phyloP scores from a whole-genome alignment of 2,329 filamentous ascomycete genomes.

The Aspergillus tamarii region DNA sequence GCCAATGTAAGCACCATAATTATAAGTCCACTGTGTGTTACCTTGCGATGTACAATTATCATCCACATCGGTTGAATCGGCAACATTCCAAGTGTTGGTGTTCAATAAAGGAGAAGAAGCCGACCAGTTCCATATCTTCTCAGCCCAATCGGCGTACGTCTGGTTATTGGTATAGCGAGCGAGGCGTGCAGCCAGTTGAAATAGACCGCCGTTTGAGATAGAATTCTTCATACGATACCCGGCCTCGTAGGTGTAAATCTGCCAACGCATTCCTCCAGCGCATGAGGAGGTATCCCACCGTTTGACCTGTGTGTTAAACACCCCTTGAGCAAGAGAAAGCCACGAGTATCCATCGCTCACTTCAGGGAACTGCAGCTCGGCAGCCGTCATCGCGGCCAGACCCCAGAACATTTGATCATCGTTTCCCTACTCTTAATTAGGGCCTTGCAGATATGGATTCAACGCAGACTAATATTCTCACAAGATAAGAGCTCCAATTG shows the following conservation, averaged over 20 bases:
- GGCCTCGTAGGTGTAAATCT: slow-evolving; percentile 76
- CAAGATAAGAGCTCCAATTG: slow-evolving; percentile 40
- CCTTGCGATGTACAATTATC: slow-evolving; percentile 65
- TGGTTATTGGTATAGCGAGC: slow-evolving; percentile 66
- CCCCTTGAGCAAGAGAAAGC: slow-evolving; percentile 65
- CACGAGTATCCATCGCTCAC: slow-evolving; percentile 50
- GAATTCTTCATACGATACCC: slow-evolving; percentile 84
- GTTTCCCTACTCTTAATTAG: slow-evolving; percentile 54
- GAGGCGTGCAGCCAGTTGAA: slow-evolving; percentile 76
- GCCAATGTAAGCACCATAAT: slow-evolving; percentile 61
- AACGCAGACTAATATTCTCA: slow-evolving; percentile 1
- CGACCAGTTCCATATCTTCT: slow-evolving; percentile 66
- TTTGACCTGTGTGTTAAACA: slow-evolving; percentile 70
- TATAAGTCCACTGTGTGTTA: slow-evolving; percentile 69
- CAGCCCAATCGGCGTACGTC: slow-evolving; percentile 66
- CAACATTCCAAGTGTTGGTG: slow-evolving; percentile 61
- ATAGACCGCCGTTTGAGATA: slow-evolving; percentile 79
- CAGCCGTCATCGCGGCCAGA: slow-evolving; percentile 68
- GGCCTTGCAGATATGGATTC: too few relatives aligned
- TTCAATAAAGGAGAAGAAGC: slow-evolving; percentile 61
- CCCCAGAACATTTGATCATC: slow-evolving; percentile 75
- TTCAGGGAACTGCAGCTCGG: slow-evolving; percentile 66
- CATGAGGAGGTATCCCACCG: slow-evolving; percentile 73
- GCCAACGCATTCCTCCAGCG: slow-evolving; percentile 75
- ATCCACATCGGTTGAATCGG: slow-evolving; percentile 63